Conservation (phyloP, 192 early-diverging fungal genomes). For the Spizellomyces sp. region DNA sequence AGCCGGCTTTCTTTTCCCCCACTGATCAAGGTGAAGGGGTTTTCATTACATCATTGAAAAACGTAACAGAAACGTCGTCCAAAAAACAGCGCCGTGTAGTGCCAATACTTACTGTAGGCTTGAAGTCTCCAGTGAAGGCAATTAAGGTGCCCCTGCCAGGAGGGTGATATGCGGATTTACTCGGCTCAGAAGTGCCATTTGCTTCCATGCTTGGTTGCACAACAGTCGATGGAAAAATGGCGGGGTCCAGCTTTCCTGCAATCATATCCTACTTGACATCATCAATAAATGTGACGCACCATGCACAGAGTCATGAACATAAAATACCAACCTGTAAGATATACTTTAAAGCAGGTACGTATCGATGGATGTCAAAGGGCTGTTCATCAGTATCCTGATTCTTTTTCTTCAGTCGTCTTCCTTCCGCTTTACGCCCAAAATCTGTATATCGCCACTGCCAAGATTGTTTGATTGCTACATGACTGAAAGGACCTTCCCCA, state of each 20-base stretch:
- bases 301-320: neutral
- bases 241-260: conserved; percentile 11
- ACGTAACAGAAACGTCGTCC: too few species aligned
- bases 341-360: conserved; percentile 62
- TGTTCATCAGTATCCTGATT: conserved; percentile 21
- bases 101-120: too few species aligned
- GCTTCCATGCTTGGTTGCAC: too few species aligned
- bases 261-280: conserved; percentile 6
- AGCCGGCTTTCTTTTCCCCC: conserved; percentile 33
- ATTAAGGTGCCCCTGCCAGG: too few species aligned
- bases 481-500: too few species aligned
- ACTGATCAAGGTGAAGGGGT: neutral
- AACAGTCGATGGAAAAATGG: conserved; percentile 15
- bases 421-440: conserved; percentile 17
- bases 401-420: conserved; percentile 33
- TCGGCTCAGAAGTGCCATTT: too few species aligned
- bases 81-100: too few species aligned
- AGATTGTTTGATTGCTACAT: neutral
- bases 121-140: too few species aligned
- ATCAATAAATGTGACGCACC: too few species aligned
- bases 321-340: conserved; percentile 45
- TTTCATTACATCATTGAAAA: too few species aligned
- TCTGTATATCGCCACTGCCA: conserved; percentile 33
- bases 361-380: conserved; percentile 69
- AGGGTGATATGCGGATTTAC: too few species aligned